Conservation (phyloP, 2,329 filamentous ascomycete genomes). For the Trichoderma cornu-damae region DNA sequence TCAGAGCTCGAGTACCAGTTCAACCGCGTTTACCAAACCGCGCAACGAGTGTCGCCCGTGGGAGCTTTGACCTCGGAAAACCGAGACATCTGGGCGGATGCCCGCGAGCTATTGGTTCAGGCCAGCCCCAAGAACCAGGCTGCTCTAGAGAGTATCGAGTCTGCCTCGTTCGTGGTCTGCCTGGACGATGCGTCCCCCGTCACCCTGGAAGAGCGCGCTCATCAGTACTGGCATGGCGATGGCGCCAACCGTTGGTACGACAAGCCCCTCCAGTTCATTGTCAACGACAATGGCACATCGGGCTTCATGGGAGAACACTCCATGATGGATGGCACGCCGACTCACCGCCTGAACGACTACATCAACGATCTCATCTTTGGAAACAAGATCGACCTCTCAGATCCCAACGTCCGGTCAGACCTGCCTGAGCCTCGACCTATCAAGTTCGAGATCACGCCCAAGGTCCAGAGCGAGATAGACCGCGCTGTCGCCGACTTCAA, state of each 20-base stretch:
- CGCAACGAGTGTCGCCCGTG: conserved; percentile 65
- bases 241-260: conserved; percentile 95
- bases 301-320: conserved; percentile 98
- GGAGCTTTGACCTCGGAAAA: conserved; percentile 87
- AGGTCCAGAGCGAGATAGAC: conserved; percentile 72
- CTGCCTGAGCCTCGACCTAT: conserved; percentile 75
- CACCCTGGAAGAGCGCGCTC: conserved; percentile 90
- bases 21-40: conserved; percentile 72
- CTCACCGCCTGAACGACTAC: conserved; percentile 93
- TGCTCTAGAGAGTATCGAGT: conserved; percentile 75
- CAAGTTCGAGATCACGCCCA: conserved; percentile 70
- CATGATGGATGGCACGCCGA: conserved; percentile 99
- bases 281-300: conserved; percentile 96
- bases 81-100: conserved; percentile 87
- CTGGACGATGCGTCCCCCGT: conserved; percentile 87
- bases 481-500: conserved; percentile 74
- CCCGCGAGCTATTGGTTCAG: conserved; percentile 67
- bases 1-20: conserved; percentile 90
- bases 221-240: conserved; percentile 97
- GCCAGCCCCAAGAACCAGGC: conserved; percentile 75
- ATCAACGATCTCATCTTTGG: conserved; percentile 87
- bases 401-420: conserved; percentile 70
- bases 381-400: conserved; percentile 87
- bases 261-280: conserved; percentile 95
- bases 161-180: conserved; percentile 85